Conservation (phyloP, 768 basidiomycete genomes). For the Tricholomella constricta region DNA sequence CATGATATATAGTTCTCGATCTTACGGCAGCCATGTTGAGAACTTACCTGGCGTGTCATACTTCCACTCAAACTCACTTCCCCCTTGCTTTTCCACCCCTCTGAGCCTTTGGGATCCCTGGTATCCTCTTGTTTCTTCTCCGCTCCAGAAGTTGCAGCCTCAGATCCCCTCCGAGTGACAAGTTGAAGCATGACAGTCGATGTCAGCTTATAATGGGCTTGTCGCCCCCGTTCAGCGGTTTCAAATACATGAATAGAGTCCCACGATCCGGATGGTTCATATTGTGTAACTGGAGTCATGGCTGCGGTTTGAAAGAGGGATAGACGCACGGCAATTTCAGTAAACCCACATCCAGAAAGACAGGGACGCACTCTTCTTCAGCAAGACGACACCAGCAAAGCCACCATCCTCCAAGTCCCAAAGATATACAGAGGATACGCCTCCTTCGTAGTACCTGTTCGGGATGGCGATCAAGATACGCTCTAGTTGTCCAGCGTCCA, state of each 20-base stretch:
- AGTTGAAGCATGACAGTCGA: conserved; percentile 97
- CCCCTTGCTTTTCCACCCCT: conserved; percentile 63
- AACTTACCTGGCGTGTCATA: conserved; percentile 91
- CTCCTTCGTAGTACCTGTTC: conserved; percentile 94
- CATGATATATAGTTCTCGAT: no score
- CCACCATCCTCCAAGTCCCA: conserved; percentile 98
- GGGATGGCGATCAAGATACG: neutral
- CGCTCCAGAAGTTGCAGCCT: conserved; percentile 27
- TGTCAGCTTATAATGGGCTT: conserved; percentile 96
- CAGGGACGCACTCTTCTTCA: conserved; percentile 80
- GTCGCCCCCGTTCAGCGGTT: conserved; percentile 84
- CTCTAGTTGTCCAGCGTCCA: neutral
- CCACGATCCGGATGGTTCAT: conserved; percentile 87
- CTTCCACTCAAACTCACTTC: conserved; percentile 89
- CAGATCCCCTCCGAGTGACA: conserved; percentile 50
- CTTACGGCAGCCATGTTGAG: conserved; percentile 1
- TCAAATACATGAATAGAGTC: conserved; percentile 99
- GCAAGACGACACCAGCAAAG: conserved; percentile 93
- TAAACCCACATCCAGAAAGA: neutral
- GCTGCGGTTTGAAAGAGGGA: conserved; percentile 37
- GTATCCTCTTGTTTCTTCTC: conserved; percentile 29
- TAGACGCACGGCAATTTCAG: conserved; percentile 1
- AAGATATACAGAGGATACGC: conserved; percentile 93
- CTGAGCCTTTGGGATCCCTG: conserved; percentile 37
- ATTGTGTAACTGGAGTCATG: conserved; percentile 54